A percentile compares a stretch with the other conserved stretches of the same genome.
Evolutionary conservation across 352 stramenopile species (phyloP).

Genomic region (Globisporangium cystogenes): DNA sequence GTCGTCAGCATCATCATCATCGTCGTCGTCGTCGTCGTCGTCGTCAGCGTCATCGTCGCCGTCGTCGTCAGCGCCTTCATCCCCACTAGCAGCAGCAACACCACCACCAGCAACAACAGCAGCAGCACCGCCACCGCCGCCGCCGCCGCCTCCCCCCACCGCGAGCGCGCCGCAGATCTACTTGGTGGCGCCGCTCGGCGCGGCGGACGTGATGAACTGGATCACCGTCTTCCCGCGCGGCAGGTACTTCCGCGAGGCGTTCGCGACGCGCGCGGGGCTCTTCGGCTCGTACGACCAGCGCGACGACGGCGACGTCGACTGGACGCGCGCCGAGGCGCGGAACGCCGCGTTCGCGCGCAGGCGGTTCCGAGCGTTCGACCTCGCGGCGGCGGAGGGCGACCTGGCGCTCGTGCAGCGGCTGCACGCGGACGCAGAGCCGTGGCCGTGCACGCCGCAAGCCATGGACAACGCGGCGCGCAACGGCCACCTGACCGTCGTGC

Average conservation of each 20-base stretch:
- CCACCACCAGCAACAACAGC: too few relatives aligned
- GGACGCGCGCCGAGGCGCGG: constrained; percentile 10
- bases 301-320: constrained; percentile 21
- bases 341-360: constrained; percentile 8
- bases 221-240: constrained; percentile 20
- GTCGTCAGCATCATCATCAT: too few relatives aligned
- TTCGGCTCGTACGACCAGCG: constrained; percentile 27
- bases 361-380: constrained; percentile 25
- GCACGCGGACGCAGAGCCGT: constrained; percentile 19
- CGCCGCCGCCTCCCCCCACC: too few relatives aligned
- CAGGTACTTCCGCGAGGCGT: constrained; percentile 26
- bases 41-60: too few relatives aligned
- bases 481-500: constrained; percentile 29
- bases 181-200: constrained; percentile 24
- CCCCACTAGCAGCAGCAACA: too few relatives aligned
- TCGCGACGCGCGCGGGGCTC: constrained; percentile 23
- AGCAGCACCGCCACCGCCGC: too few relatives aligned
- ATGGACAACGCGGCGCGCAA: constrained; percentile 35
- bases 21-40: too few relatives aligned
- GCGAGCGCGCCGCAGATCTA: constrained; percentile 10
- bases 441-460: constrained; percentile 28
- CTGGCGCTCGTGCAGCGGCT: constrained; percentile 27
- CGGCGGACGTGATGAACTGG: constrained; percentile 31
- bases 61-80: too few relatives aligned
- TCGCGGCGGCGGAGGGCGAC: constrained; percentile 23